Evolutionary conservation across 2,329 filamentous ascomycete genomes (phyloP), one percentile per base, ranked within the genome.

Genomic region (Zalaria obscura): DNA sequence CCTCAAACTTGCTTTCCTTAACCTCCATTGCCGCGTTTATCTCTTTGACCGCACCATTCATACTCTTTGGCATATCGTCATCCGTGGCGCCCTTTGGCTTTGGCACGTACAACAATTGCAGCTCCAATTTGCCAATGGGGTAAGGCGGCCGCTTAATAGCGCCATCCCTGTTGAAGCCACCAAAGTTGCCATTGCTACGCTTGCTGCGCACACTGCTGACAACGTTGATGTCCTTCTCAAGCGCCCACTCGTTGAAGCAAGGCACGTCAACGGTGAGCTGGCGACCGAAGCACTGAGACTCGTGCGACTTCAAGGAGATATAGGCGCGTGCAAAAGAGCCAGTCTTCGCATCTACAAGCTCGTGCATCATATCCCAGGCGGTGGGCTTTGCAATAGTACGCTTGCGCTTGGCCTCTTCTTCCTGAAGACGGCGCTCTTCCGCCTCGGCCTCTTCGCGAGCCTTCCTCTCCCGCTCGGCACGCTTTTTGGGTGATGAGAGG

Each of bases 11-110:
- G 52, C 78, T 81, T 47, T 82, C 78, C 47, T 83, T 75, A 47
- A 83, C 73, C 58, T 83, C 82, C 59, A 94, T 87, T 2, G 89
- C 87, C 40, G 89, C 85, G 62, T 83, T 85, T 65, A 98, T 78
- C 66, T 96, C 91, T 11, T 91, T 76, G 52, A 96, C 83, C 60
- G 87, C 94, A 35, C 85, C 83, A 62, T 91, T 93, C 88, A 98
- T 94, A 68, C 88, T 95, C 78, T 96, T 96, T 41, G 91, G 91
- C 86, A 98, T 95, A 51, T 96, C 89, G 10, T 95, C 88, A 49
- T 96, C 91, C 39, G 78, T 78, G 27, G 79, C 73, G 36, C 82
- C 83, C 67, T 85, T 89, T 4, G 91, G 89, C 53, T 88, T 86
- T 1, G 91, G 91, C 1, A 98, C 87, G 55, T 94, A 98, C 9